These are phyloP conservation scores for Saksenaea oblongispora DNA, from an alignment of 371 early-diverging fungal species.

Conservation along the genomic window DNA sequence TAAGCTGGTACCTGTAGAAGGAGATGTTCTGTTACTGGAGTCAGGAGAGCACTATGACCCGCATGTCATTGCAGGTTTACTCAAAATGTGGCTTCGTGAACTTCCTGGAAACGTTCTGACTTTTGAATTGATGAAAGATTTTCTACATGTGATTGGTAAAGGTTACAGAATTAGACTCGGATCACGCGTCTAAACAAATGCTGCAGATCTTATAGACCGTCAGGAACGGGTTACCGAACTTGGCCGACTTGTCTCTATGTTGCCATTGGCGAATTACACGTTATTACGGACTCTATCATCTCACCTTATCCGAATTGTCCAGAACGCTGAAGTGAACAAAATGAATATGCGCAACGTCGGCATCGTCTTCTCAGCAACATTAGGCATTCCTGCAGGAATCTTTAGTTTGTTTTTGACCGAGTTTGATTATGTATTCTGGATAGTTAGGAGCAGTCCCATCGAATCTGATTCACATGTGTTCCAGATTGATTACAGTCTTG, in stretches of 20 bases:
- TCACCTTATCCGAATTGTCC: conserved; percentile 87
- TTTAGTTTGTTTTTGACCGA: conserved; percentile 87
- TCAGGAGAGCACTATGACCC: conserved; percentile 59
- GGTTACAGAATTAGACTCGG: neutral
- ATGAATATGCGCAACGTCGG: conserved; percentile 95
- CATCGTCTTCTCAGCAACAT: conserved; percentile 93
- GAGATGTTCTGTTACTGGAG: conserved; percentile 62
- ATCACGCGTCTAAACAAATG: neutral
- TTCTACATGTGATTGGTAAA: conserved; percentile 58
- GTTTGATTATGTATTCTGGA: conserved; percentile 86
- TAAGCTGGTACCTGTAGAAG: conserved; percentile 26
- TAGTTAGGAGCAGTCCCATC: conserved; percentile 40
- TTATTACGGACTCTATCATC: conserved; percentile 84
- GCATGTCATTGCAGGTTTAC: conserved; percentile 79
- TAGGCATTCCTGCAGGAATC: conserved; percentile 89
- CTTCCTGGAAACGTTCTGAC: conserved; percentile 76
- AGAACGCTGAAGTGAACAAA: conserved; percentile 80
- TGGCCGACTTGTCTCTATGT: conserved; percentile 69
- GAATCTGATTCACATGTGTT: neutral
- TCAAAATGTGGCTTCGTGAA: conserved; percentile 82
- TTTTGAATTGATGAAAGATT: conserved; percentile 59
- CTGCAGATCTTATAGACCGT: conserved; percentile 69
- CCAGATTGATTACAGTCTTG: neutral
- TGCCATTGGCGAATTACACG: conserved; percentile 89
- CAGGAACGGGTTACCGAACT: conserved; percentile 75